Evolutionary conservation across 2,329 filamentous ascomycete genomes (phyloP).

Genomic region (Aureobasidium sp.): DNA sequence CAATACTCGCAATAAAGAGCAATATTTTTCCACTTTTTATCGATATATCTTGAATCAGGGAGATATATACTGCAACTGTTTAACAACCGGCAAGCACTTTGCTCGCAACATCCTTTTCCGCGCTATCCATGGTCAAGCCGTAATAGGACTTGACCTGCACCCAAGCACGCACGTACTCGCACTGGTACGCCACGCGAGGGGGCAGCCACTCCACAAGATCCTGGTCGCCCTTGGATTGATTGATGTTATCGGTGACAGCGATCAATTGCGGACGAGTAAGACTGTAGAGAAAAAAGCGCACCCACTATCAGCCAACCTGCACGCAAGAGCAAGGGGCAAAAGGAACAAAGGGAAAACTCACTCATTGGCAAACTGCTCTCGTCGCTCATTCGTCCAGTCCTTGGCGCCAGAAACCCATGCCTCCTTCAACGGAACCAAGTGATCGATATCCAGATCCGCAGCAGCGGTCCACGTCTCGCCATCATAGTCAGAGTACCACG

Average conservation of each 20-base stretch:
- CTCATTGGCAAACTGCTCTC: slow-evolving; percentile 53
- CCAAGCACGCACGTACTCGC: slow-evolving; percentile 70
- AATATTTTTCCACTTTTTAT: too few species aligned
- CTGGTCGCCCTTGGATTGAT: slow-evolving; percentile 63
- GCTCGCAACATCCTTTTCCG: slow-evolving; percentile 60
- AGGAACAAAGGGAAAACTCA: too few species aligned
- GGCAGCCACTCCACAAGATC: slow-evolving; percentile 72
- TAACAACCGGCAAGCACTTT: slow-evolving; percentile 59
- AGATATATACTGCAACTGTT: too few species aligned
- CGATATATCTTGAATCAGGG: too few species aligned
- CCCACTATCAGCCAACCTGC: too few species aligned
- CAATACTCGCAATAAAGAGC: too few species aligned
- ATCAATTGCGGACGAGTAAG: slow-evolving; percentile 55
- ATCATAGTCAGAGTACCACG: slow-evolving; percentile 66
- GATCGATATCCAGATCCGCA: slow-evolving; percentile 70
- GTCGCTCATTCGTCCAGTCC: slow-evolving; percentile 58
- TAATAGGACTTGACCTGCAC: slow-evolving; percentile 70
- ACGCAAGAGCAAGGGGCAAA: too few species aligned
- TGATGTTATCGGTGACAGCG: slow-evolving; percentile 70
- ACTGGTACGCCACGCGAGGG: slow-evolving; percentile 59
- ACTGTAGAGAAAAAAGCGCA: background rate
- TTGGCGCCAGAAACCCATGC: slow-evolving; percentile 61
- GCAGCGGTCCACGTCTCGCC: slow-evolving; percentile 60
- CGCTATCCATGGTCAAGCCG: slow-evolving; percentile 56
- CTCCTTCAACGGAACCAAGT: slow-evolving; percentile 72